A percentile compares a stretch with the other conserved stretches of the same genome.
phyloP scores from a whole-genome alignment of 2,329 filamentous ascomycete genomes.

The Hypoxylon sp. region DNA sequence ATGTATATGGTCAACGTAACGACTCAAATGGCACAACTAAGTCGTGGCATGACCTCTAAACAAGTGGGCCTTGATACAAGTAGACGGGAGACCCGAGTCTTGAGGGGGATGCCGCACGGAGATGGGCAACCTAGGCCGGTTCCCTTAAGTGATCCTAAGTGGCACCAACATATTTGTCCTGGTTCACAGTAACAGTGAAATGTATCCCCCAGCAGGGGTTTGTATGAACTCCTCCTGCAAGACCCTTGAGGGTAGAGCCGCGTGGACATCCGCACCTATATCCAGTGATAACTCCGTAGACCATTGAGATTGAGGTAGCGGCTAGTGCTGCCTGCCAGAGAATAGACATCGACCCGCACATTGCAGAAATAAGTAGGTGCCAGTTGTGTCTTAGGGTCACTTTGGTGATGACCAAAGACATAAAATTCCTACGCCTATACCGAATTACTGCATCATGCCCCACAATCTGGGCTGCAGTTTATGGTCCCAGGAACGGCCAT shows the following conservation, averaged over 20 bases:
- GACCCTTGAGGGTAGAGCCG: conserved; percentile 44
- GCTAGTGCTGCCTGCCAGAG: conserved; percentile 46
- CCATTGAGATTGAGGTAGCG: conserved; percentile 31
- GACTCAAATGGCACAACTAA: conserved; percentile 39
- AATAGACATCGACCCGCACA: conserved; percentile 31
- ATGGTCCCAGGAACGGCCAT: conserved; percentile 38
- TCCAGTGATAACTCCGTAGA: conserved; percentile 42
- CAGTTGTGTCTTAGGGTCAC: conserved; percentile 28
- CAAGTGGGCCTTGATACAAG: conserved; percentile 44
- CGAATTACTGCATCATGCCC: conserved; percentile 34
- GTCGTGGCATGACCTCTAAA: conserved; percentile 43
- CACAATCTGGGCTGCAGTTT: conserved; percentile 44
- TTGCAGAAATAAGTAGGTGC: conserved; percentile 26
- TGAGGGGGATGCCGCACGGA: conserved; percentile 40
- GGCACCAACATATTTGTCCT: conserved; percentile 43
- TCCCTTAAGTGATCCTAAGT: conserved; percentile 43
- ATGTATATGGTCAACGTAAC: conserved; percentile 37
- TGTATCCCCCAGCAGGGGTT: conserved; percentile 42
- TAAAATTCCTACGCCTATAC: conserved; percentile 31
- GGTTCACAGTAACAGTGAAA: conserved; percentile 42
- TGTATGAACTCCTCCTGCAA: conserved; percentile 37
- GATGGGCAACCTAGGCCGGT: conserved; percentile 42
- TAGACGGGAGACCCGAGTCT: conserved; percentile 35
- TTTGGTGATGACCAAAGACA: conserved; percentile 28
- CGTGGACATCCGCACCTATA: conserved; percentile 34